Percentiles rank a stretch among this genome's conserved stretches.
Conservation (phyloP, 2,329 filamentous ascomycete genomes). For the Atkinsonella texensis region DNA sequence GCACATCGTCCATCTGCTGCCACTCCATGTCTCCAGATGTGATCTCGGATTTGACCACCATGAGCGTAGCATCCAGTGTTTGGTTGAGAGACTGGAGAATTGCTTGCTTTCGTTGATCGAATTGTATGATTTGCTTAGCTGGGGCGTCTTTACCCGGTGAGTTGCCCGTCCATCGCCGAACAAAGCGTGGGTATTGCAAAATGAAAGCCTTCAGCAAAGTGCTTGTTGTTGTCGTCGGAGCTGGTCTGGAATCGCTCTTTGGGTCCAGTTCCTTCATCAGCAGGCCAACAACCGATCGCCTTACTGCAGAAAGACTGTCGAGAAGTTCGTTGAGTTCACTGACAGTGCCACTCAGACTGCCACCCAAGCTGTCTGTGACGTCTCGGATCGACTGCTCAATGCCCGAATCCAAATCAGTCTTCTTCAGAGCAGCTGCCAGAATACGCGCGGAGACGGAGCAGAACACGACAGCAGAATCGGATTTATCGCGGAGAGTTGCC, state of each 20-base stretch:
- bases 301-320: constrained; percentile 39
- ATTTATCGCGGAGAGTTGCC: constrained; percentile 21
- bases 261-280: constrained; percentile 23
- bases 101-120: constrained; percentile 46
- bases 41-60: constrained; percentile 41
- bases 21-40: constrained; percentile 36
- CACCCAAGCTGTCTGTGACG: constrained; percentile 43
- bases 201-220: constrained; percentile 43
- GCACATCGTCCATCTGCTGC: constrained; percentile 42
- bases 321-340: constrained; percentile 50
- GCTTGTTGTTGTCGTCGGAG: constrained; percentile 12
- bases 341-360: constrained; percentile 45
- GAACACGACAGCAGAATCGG: constrained; percentile 36
- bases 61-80: constrained; percentile 48
- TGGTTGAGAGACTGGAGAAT: constrained; percentile 40
- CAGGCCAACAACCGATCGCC: constrained; percentile 40
- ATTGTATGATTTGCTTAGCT: constrained; percentile 47
- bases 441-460: constrained; percentile 43
- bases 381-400: constrained; percentile 32
- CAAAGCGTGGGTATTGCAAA: constrained; percentile 46
- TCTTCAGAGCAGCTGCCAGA: constrained; percentile 40
- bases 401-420: constrained; percentile 21
- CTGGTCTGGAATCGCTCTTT: constrained; percentile 6
- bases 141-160: constrained; percentile 36
- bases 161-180: constrained; percentile 49